phyloP scores from a whole-genome alignment of 305 asterid genomes.

The Striga hermonthica region DNA sequence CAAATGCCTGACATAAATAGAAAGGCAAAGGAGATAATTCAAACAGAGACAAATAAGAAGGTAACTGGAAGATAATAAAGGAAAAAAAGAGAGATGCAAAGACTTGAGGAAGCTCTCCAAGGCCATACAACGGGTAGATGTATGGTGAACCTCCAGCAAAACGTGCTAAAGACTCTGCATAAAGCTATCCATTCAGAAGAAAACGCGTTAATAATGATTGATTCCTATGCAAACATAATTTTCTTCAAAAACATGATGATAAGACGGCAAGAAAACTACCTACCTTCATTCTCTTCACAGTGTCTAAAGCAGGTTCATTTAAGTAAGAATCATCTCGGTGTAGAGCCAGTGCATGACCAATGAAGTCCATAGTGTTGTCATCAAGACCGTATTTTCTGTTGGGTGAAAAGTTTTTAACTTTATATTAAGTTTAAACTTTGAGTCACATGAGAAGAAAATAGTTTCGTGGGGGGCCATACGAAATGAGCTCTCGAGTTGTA shows the following conservation, averaged over 20 bases:
- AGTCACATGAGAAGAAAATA: too few species aligned
- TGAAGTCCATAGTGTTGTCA: constrained; percentile 82
- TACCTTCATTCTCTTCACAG: constrained; percentile 94
- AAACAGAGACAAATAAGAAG: constrained; percentile 1
- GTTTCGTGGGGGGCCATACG: too few species aligned
- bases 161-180: constrained; percentile 93
- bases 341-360: constrained; percentile 89
- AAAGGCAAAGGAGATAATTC: constrained; percentile 11
- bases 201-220: constrained; percentile 26
- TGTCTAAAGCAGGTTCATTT: constrained; percentile 81
- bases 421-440: too few species aligned
- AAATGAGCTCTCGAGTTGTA: constrained; percentile 71
- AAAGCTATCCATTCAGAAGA: constrained; percentile 50
- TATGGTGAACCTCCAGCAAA: constrained; percentile 94
- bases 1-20: constrained; percentile 65
- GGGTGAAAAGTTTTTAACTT: too few species aligned
- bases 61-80: constrained; percentile 3
- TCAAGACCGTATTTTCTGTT: constrained; percentile 89
- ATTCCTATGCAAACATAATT: constrained; percentile 11
- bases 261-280: too few species aligned
- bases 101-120: constrained; percentile 97
- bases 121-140: constrained; percentile 89
- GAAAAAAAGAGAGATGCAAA: constrained; percentile 27
- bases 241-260: too few species aligned
- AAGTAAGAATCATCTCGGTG: constrained; percentile 84